These are phyloP conservation scores for Rosa chinensis DNA, from an alignment of 306 rosid species.

Conservation along the genomic window DNA sequence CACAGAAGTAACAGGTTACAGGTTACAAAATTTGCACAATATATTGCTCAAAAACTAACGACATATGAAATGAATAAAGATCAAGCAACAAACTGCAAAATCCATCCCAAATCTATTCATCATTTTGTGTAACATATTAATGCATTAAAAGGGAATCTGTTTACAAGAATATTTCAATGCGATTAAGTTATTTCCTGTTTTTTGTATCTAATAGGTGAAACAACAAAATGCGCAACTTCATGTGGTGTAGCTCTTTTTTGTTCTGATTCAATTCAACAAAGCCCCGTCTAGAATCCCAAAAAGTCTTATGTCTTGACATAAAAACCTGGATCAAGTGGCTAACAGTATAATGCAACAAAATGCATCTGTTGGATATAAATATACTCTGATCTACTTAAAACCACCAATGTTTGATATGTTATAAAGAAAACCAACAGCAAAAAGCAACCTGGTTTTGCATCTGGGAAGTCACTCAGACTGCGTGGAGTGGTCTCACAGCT, in stretches of 20 bases:
- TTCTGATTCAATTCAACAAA: background rate
- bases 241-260: background rate
- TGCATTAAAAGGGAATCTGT: background rate
- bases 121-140: background rate
- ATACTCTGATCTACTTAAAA: background rate
- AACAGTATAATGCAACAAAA: background rate
- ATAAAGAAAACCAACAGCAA: background rate
- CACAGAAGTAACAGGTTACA: slow-evolving; percentile 18
- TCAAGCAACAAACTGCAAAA: background rate
- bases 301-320: background rate
- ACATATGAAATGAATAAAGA: background rate
- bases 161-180: background rate
- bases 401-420: background rate
- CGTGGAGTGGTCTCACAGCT: slow-evolving; percentile 35
- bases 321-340: background rate
- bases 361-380: background rate
- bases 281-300: background rate
- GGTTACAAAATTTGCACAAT: background rate
- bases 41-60: background rate
- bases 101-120: background rate
- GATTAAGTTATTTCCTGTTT: background rate
- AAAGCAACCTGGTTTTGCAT: slow-evolving; percentile 77
- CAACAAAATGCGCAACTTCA: background rate
- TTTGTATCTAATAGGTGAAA: background rate
- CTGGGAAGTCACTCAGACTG: slow-evolving; percentile 73